Percentiles rank a stretch among this genome's conserved stretches.
Conservation (phyloP, 176 grass and related monocot genomes). For the Aegilops sharonensis region DNA sequence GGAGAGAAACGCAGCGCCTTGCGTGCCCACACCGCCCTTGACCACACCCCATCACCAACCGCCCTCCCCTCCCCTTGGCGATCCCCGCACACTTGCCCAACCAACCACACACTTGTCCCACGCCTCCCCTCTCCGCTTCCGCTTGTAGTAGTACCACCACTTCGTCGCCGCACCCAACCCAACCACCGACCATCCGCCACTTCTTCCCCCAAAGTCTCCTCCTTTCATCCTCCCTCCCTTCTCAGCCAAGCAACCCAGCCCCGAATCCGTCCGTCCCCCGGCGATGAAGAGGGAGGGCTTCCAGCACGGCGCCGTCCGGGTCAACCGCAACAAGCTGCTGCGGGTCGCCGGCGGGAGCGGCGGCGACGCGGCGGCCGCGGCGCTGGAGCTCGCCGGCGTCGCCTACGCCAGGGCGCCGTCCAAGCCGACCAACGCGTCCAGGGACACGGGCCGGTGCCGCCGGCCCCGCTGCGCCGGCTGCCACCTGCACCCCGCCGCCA, state of each 20-base stretch:
- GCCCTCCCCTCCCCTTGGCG: neutral
- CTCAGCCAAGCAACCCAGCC: conserved; percentile 3
- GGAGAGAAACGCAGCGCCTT: neutral
- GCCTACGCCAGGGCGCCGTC: neutral
- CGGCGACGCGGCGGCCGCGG: conserved; percentile 9
- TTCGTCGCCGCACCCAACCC: neutral
- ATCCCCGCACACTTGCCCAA: conserved; percentile 42
- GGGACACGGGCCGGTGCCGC: conserved; percentile 58
- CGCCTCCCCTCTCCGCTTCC: neutral
- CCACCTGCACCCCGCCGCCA: conserved; percentile 62
- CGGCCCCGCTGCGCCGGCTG: conserved; percentile 51
- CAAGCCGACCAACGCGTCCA: conserved; percentile 51
- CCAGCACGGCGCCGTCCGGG: conserved; percentile 61
- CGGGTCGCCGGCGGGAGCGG: neutral
- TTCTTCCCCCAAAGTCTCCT: conserved; percentile 3
- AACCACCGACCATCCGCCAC: conserved; percentile 18
- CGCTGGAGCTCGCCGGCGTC: conserved; percentile 9
- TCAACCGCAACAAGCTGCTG: conserved; percentile 39
- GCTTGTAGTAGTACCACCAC: no score
- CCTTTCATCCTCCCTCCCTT: neutral
- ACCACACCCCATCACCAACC: conserved; percentile 13
- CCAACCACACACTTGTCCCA: conserved; percentile 17
- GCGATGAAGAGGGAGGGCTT: conserved; percentile 79
- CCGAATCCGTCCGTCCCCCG: neutral
- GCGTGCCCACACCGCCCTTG: conserved; percentile 38